Evolutionary conservation across 2,329 filamentous ascomycete species (phyloP), one percentile per base, ranked within the genome.

Genomic region (Fusarium bactridioides): DNA sequence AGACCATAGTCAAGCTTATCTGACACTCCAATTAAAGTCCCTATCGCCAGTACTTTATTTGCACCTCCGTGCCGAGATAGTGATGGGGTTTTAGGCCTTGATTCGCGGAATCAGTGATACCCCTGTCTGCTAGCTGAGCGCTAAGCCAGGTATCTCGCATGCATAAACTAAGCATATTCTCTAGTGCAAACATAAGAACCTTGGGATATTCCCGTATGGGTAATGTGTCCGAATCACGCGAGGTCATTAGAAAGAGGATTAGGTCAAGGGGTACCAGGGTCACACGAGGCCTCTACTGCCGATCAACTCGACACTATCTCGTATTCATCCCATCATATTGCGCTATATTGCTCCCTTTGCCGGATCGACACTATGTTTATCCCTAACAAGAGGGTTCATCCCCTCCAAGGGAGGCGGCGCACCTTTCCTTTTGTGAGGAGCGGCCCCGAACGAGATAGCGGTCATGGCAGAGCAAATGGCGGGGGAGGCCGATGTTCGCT

Each of bases 151-250:
- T 41, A 43, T 58, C 35, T 15, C 23, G 65, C 66, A 64, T 64
- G 66, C 66, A 69, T 69, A 69, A 69, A 64, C 43, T 45, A 69
- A 69, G 66, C 66, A 69, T 69, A 69, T 45, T 53, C 40, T 38
- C n/a, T 69, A 69, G 65, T 59, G 33, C 40, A 57, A 45, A 69
- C 66, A 69, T 69, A 69, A 69, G 66, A 48, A 58, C 66, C 66
- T 69, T 40, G 18, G 48, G 18, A 69, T 48, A 48, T 69, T 69
- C 66, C 66, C 45, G 45, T 53, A 69, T 58, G n/a, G 65, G 66
- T 31, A 69, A 59, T 69, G 45, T 31, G 50, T 23, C 66, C 66
- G 66, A 69, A 69, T 64, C 65, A 69, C 66, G 59, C 65, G 66
- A 69, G 33, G 19, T 29, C 15, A 37, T 48, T 38, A 43, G 40